Conservation (phyloP, 225 moss, liverwort and hornwort genomes). For the Lunularia cruciata region DNA sequence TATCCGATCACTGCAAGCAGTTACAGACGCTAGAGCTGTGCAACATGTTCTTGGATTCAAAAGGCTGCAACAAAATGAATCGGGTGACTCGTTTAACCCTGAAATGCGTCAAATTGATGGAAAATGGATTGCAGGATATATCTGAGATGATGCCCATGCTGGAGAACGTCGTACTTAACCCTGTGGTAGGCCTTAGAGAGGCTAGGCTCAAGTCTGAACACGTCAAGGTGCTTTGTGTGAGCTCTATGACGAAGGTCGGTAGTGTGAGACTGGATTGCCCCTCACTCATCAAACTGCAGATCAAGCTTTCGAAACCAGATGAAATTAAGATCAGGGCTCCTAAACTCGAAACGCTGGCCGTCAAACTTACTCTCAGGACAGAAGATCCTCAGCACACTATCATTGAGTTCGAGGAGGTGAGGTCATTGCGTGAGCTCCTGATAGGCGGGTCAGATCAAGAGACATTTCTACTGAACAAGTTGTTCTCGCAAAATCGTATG, state of each 20-base stretch:
- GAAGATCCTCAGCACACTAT: slow-evolving; percentile 37
- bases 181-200: slow-evolving; percentile 60
- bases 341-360: slow-evolving; percentile 43
- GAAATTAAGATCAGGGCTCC: slow-evolving; percentile 48
- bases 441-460: slow-evolving; percentile 61
- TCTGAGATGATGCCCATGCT: slow-evolving; percentile 43
- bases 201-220: slow-evolving; percentile 42
- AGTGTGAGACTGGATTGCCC: slow-evolving; percentile 50
- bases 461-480: slow-evolving; percentile 42
- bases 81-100: slow-evolving; percentile 38
- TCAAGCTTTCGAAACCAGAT: slow-evolving; percentile 71
- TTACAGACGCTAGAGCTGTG: slow-evolving; percentile 56
- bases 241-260: slow-evolving; percentile 44
- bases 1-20: slow-evolving; percentile 56
- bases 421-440: slow-evolving; percentile 39
- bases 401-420: slow-evolving; percentile 43
- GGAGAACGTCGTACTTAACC: slow-evolving; percentile 42
- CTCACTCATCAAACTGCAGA: slow-evolving; percentile 44
- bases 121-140: slow-evolving; percentile 43
- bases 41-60: slow-evolving; percentile 63
- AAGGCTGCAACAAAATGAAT: slow-evolving; percentile 26
- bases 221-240: slow-evolving; percentile 50
- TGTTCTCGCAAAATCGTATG: slow-evolving; percentile 25
- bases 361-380: slow-evolving; percentile 72
- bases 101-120: slow-evolving; percentile 62